Base-by-base conservation (phyloP, 2,329 filamentous ascomycete species). In the Aspergillus pseudotamarii region DNA sequence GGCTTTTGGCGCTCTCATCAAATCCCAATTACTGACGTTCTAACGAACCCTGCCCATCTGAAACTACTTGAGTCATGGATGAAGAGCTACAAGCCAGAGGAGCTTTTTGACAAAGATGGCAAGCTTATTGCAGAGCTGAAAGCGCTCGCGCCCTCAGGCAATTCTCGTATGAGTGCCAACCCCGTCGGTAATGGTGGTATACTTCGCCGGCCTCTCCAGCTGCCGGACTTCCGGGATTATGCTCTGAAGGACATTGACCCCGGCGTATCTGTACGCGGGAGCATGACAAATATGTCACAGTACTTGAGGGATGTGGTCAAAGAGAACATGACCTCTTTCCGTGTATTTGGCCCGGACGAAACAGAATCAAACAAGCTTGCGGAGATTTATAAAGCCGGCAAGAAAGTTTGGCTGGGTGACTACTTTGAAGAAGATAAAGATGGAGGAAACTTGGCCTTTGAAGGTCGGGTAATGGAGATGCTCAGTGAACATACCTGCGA, bases 1-100 rank as follows among this genome's bases (percentile, higher is more conserved):
- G 91, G 91, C n/a, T 93, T 87, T 81, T 94, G 90, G 90, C 86
- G 90, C 50, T 83, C 91, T 21, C 91, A 94, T 73, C 91, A 94
- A 76, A 88, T 94, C 8, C 91, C 91, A 50, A 88, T 94, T 63
- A 84, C 90, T 5, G 89, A 91, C 66, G 89, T 91, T 1, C 82
- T 84, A 41, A 85, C 84, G 28, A 92, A 91, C 72, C 82, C 85
- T 0, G 81, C 84, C 16, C 88, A 92, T 63, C 80, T 93, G 61
- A 86, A 90, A 78, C 66, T 88, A 1, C 84, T 94, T 8, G 91
- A 94, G 76, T 78, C 86, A 34, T 94, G 91, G 91, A 91, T 94
- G 89, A 87, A 85, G 68, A 85, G 86, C 69, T 94, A 94, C 75
- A 85, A 89, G 69, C 91, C 91, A 0, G 90, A 93, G 19, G 85